Evolutionary conservation across 345 rosid species (phyloP).

Genomic region (Hibiscus syriacus): DNA sequence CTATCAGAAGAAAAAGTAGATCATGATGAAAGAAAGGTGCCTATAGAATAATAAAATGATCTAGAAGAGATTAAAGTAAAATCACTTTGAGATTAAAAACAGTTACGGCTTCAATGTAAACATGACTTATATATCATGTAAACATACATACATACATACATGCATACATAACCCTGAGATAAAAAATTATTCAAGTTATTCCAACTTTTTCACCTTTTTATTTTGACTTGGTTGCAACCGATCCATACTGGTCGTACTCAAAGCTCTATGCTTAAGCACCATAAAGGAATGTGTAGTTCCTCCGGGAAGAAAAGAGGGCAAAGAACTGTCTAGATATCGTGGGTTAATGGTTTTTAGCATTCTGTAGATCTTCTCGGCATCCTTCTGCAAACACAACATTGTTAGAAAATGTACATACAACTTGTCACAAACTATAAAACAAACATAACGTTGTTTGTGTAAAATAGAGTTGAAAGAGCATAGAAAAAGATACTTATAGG

Average conservation of each 20-base stretch:
- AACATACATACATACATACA: too few species aligned
- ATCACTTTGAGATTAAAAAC: background rate
- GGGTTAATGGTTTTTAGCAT: slow-evolving; percentile 33
- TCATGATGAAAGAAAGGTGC: background rate
- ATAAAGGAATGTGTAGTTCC: slow-evolving; percentile 49
- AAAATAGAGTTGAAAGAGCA: background rate
- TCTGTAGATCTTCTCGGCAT: slow-evolving; percentile 60
- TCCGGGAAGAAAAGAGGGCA: slow-evolving; percentile 44
- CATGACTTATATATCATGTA: background rate
- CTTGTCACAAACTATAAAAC: background rate
- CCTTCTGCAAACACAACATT: slow-evolving; percentile 36
- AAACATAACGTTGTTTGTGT: background rate
- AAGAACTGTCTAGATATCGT: slow-evolving; percentile 24
- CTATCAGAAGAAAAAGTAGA: background rate
- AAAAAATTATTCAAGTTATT: slow-evolving; percentile 14
- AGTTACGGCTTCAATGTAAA: background rate
- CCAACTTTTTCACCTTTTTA: slow-evolving; percentile 47
- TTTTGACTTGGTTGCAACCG: slow-evolving; percentile 28
- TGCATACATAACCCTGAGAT: background rate
- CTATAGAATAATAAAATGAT: background rate
- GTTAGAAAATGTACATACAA: background rate
- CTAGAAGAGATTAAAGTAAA: background rate
- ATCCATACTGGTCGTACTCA: slow-evolving; percentile 19
- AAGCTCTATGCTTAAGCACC: slow-evolving; percentile 31
- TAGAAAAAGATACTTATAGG: background rate